Conservation (phyloP, 805 yeast genomes). For the Yamadazyma paraphyllophila region DNA sequence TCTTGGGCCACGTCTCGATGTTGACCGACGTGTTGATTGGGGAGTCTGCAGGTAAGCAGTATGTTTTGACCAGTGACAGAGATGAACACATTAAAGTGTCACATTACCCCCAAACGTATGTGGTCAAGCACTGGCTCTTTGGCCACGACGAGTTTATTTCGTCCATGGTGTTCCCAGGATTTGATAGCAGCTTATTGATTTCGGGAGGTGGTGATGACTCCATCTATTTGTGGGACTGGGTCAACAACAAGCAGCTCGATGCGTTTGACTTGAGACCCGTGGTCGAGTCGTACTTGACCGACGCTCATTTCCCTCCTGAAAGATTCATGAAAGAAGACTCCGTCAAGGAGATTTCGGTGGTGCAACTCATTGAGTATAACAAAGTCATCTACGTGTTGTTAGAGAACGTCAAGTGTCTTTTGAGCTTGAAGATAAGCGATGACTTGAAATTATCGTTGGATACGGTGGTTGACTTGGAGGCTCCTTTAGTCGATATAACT, state of each 20-base stretch:
- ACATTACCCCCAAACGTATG: slow-evolving; percentile 70
- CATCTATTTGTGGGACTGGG: slow-evolving; percentile 80
- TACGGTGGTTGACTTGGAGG: slow-evolving; percentile 26
- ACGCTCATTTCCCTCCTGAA: slow-evolving; percentile 61
- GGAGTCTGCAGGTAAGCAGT: slow-evolving; percentile 41
- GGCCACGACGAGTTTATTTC: slow-evolving; percentile 88
- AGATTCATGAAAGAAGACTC: slow-evolving; percentile 57
- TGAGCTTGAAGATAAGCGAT: slow-evolving; percentile 32
- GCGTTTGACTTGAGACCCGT: slow-evolving; percentile 48
- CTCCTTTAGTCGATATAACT: slow-evolving; percentile 29
- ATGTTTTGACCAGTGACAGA: slow-evolving; percentile 78
- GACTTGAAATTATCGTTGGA: slow-evolving; percentile 24
- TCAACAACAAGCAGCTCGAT: slow-evolving; percentile 41
- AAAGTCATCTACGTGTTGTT: slow-evolving; percentile 41
- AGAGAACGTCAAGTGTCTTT: slow-evolving; percentile 50
- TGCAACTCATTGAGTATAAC: slow-evolving; percentile 14
- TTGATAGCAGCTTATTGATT: slow-evolving; percentile 51
- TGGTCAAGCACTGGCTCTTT: slow-evolving; percentile 79
- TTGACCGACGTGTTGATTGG: slow-evolving; percentile 67
- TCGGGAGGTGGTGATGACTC: slow-evolving; percentile 92
- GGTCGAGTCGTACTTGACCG: slow-evolving; percentile 43
- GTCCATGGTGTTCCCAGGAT: slow-evolving; percentile 52
- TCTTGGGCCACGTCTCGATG: slow-evolving; percentile 96
- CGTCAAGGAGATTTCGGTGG: slow-evolving; percentile 52
- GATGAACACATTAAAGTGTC: slow-evolving; percentile 94